Evolutionary conservation across 495 filamentous ascomycete species (phyloP).

Genomic region (Penicillium robsamsonii): DNA sequence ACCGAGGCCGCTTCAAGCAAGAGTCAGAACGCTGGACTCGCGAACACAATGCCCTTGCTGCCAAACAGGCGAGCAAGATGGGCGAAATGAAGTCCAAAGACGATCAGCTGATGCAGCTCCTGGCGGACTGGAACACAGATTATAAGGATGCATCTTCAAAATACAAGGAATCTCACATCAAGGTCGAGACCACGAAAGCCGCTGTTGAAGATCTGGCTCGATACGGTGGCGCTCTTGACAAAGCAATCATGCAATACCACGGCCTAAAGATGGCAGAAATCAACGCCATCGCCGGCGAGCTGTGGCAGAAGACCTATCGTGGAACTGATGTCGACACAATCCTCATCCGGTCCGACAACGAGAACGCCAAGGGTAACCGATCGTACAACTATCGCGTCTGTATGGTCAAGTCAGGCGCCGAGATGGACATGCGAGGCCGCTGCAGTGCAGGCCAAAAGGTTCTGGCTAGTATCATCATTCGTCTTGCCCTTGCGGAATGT

Average conservation of each 20-base stretch:
- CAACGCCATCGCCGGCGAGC: constrained; percentile 88
- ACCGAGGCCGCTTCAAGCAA: constrained; percentile 67
- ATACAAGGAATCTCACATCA: constrained; percentile 85
- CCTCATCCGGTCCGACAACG: constrained; percentile 86
- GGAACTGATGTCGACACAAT: constrained; percentile 98
- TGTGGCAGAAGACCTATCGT: constrained; percentile 96
- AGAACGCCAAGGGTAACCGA: constrained; percentile 69
- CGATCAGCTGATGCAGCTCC: constrained; percentile 63
- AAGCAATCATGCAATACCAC: constrained; percentile 96
- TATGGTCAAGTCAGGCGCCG: constrained; percentile 95
- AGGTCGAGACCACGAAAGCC: constrained; percentile 88
- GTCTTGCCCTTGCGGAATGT: constrained; percentile 91
- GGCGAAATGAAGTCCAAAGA: constrained; percentile 80
- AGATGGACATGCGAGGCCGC: constrained; percentile 99
- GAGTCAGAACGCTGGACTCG: constrained; percentile 65
- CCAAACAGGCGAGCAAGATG: constrained; percentile 61
- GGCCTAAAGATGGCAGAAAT: constrained; percentile 97
- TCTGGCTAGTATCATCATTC: constrained; percentile 95
- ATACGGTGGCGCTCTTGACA: constrained; percentile 78
- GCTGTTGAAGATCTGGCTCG: constrained; percentile 85
- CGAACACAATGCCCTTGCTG: constrained; percentile 58
- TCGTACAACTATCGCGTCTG: constrained; percentile 97
- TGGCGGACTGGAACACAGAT: constrained; percentile 77
- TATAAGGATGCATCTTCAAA: constrained; percentile 80
- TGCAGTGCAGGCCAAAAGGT: constrained; percentile 97